These are phyloP conservation scores for Kurtzmaniella quercitrusa DNA, from an alignment of 1,139 yeast genomes.

Conservation along the genomic window DNA sequence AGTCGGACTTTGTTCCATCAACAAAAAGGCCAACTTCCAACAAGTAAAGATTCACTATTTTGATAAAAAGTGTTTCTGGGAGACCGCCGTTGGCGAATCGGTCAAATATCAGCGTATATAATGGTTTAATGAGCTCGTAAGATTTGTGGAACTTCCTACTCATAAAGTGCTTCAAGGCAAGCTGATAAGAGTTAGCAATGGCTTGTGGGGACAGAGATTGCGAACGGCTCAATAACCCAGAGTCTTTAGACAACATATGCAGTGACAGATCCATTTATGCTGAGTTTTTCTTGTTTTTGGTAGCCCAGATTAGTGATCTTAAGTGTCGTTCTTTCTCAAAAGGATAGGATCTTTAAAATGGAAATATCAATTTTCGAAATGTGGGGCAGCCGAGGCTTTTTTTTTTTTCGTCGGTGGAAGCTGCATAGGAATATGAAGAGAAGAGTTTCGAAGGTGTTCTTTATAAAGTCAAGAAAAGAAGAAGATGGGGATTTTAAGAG, in stretches of 20 bases:
- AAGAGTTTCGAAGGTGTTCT: neutral
- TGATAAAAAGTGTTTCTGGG: slow-evolving; percentile 26
- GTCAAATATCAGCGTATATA: slow-evolving; percentile 20
- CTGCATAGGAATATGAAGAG: too few relatives aligned
- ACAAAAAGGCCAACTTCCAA: slow-evolving; percentile 32
- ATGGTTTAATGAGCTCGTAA: slow-evolving; percentile 22
- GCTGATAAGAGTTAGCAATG: slow-evolving; percentile 27
- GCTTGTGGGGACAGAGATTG: slow-evolving; percentile 13
- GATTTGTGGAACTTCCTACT: slow-evolving; percentile 36
- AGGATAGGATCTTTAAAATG: neutral
- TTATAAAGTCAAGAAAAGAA: neutral
- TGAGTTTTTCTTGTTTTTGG: too few relatives aligned
- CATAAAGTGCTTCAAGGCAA: slow-evolving; percentile 39
- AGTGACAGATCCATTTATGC: slow-evolving; percentile 1
- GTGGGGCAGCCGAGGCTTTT: neutral
- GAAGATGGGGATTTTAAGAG: too few relatives aligned
- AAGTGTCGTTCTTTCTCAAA: too few relatives aligned
- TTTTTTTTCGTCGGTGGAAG: too few relatives aligned
- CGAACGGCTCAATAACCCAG: neutral
- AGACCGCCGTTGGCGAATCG: slow-evolving; percentile 24
- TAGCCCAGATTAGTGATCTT: too few relatives aligned
- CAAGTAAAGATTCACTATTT: slow-evolving; percentile 34
- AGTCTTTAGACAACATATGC: neutral
- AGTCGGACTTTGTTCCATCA: slow-evolving; percentile 11
- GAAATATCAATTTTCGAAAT: neutral